These are phyloP conservation scores for Phialophora chinensis DNA, from an alignment of 2,329 filamentous ascomycete species.

Conservation along the genomic window DNA sequence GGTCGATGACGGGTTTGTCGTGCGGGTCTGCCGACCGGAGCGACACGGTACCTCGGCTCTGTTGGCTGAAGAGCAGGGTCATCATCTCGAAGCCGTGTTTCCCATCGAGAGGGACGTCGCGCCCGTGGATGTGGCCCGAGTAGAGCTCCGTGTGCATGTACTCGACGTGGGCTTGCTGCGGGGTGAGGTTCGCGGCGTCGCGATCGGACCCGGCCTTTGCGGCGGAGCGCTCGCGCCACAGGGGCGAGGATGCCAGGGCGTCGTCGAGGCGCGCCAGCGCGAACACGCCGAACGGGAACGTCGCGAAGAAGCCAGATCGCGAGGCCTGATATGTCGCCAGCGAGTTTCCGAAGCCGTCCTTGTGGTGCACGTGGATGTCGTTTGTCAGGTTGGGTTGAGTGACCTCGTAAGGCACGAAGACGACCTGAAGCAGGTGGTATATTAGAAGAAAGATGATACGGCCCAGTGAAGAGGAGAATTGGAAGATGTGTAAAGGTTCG, in stretches of 20 bases:
- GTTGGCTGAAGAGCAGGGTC: constrained; percentile 61
- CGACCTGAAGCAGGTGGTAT: constrained; percentile 58
- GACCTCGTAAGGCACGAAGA: constrained; percentile 63
- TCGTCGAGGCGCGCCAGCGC: constrained; percentile 66
- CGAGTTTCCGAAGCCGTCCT: constrained; percentile 56
- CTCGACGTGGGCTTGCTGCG: constrained; percentile 64
- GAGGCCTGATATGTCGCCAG: constrained; percentile 62
- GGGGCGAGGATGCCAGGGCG: constrained; percentile 48
- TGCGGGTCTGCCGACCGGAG: constrained; percentile 56
- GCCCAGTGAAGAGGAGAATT: constrained; percentile 32
- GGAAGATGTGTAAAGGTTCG: background rate
- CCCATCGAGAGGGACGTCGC: constrained; percentile 46
- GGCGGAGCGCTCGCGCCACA: constrained; percentile 6
- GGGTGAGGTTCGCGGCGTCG: constrained; percentile 66
- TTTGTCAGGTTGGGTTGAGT: constrained; percentile 59
- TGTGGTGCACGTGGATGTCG: constrained; percentile 62
- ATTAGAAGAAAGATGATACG: constrained; percentile 50
- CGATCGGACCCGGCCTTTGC: background rate
- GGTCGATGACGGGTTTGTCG: constrained; percentile 62
- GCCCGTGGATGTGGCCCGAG: constrained; percentile 28
- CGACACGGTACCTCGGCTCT: constrained; percentile 61
- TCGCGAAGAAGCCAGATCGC: constrained; percentile 63
- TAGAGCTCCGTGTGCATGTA: constrained; percentile 66
- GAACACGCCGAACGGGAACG: constrained; percentile 68
- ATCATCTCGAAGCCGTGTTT: constrained; percentile 65